Conservation (phyloP, 2,329 filamentous ascomycete genomes). For the Onygenales sp. region DNA sequence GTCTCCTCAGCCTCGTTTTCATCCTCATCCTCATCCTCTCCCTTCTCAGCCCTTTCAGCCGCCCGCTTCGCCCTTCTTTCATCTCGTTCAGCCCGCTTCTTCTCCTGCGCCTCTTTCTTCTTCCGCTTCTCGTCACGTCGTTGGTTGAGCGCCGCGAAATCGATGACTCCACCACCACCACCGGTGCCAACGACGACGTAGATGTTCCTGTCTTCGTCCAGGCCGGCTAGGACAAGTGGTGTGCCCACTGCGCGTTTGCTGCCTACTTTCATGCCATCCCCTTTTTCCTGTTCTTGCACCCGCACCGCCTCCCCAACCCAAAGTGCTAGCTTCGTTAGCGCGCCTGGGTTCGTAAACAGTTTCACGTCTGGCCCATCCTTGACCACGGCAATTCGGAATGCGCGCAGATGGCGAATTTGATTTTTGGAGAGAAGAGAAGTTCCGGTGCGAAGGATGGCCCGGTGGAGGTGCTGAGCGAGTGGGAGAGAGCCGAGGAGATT, state of each 20-base stretch:
- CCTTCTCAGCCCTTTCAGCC: conserved; percentile 41
- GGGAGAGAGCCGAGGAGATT: conserved; percentile 65
- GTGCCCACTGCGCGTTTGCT: conserved; percentile 46
- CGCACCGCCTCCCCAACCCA: conserved; percentile 91
- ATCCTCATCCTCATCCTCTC: conserved; percentile 46
- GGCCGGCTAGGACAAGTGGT: conserved; percentile 78
- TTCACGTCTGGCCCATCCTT: conserved; percentile 86
- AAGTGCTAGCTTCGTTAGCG: conserved; percentile 82
- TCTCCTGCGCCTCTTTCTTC: conserved; percentile 54
- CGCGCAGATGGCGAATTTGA: conserved; percentile 82
- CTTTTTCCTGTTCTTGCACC: conserved; percentile 78
- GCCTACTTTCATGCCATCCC: conserved; percentile 50
- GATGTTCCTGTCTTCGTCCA: conserved; percentile 77
- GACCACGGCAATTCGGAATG: conserved; percentile 91
- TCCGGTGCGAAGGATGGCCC: conserved; percentile 86
- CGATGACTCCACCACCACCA: conserved; percentile 66
- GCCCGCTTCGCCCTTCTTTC: conserved; percentile 53
- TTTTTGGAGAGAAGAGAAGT: conserved; percentile 86
- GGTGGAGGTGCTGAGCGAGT: conserved; percentile 79
- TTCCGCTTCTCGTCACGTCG: conserved; percentile 54
- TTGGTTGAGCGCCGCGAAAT: conserved; percentile 57
- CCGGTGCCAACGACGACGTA: conserved; percentile 92
- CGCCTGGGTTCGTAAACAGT: conserved; percentile 89
- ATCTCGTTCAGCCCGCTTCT: conserved; percentile 52
- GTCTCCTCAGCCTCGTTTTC: conserved; percentile 54